phyloP scores from a whole-genome alignment of 768 basidiomycete species.

The Exidia glandulosa region DNA sequence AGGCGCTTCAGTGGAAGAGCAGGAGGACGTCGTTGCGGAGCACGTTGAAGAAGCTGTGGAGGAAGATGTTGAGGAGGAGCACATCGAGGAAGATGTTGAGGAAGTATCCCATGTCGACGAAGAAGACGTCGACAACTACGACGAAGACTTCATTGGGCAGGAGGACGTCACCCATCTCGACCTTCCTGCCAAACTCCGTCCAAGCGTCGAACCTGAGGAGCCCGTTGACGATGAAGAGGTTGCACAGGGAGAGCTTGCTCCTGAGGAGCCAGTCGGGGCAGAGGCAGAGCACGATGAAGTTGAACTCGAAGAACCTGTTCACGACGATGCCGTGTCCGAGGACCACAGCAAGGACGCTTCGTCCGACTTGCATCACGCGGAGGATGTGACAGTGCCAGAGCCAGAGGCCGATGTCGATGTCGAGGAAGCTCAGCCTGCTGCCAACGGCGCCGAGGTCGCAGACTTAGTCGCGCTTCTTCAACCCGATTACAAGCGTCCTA shows the following conservation, averaged over 20 bases:
- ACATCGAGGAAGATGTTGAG: background rate
- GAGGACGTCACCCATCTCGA: slow-evolving; percentile 4
- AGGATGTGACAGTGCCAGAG: slow-evolving; percentile 6
- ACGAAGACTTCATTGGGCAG: slow-evolving; percentile 9
- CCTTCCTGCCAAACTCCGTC: background rate
- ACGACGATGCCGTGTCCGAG: background rate
- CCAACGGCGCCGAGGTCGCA: slow-evolving; percentile 1
- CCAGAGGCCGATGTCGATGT: slow-evolving; percentile 7
- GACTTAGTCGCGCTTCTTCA: background rate
- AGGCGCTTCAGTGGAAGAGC: background rate
- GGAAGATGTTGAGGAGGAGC: background rate
- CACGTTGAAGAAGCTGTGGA: slow-evolving; percentile 14
- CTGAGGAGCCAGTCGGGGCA: slow-evolving; percentile 9
- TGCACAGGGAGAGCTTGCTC: background rate
- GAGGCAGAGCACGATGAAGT: slow-evolving; percentile 5
- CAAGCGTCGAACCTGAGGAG: slow-evolving; percentile 8
- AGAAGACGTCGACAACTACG: slow-evolving; percentile 18
- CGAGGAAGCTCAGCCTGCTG: slow-evolving; percentile 3
- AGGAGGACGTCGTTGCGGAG: slow-evolving; percentile 4
- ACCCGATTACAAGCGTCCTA: background rate
- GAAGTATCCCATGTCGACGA: slow-evolving; percentile 11
- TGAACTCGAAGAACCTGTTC: slow-evolving; percentile 1
- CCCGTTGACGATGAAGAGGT: slow-evolving; percentile 1
- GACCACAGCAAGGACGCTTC: slow-evolving; percentile 4
- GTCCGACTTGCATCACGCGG: slow-evolving; percentile 10